These are phyloP conservation scores for Plasmodium gallinaceum DNA, from an alignment of 169 alveolate genomes.

Conservation along the genomic window DNA sequence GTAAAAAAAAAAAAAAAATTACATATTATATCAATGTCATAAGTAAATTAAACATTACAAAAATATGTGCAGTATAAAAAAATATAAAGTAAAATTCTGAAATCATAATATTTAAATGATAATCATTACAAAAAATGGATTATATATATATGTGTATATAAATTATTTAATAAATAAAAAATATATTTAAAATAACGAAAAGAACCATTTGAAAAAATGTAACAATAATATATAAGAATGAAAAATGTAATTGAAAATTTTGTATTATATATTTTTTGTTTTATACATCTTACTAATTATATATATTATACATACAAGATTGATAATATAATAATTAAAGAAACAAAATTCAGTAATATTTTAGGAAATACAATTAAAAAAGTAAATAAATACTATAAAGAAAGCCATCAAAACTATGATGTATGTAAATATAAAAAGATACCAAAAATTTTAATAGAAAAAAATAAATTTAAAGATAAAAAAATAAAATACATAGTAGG, in stretches of 20 bases:
- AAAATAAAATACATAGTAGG: constrained; percentile 58
- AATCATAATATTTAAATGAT: neutral
- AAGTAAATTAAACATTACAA: too few relatives aligned
- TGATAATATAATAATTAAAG: constrained; percentile 48
- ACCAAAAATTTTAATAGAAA: constrained; percentile 49
- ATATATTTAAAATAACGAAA: neutral
- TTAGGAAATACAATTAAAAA: constrained; percentile 53
- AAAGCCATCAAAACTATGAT: constrained; percentile 26
- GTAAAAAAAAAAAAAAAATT: too few relatives aligned
- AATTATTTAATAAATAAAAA: too few relatives aligned
- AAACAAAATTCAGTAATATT: constrained; percentile 35
- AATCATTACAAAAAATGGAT: neutral
- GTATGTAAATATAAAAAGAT: constrained; percentile 54
- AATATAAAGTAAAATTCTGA: too few relatives aligned
- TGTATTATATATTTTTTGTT: constrained; percentile 10
- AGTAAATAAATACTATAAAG: constrained; percentile 28
- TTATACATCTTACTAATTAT: constrained; percentile 6
- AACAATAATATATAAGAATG: constrained; percentile 31
- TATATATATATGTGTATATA: neutral
- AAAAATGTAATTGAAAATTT: constrained; percentile 36
- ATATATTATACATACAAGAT: constrained; percentile 37
- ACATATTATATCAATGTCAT: too few relatives aligned
- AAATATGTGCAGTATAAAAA: too few relatives aligned
- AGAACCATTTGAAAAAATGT: constrained; percentile 10
- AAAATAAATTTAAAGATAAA: constrained; percentile 32